Percentiles rank a stretch among this genome's conserved stretches.
phyloP scores from a whole-genome alignment of 768 basidiomycete genomes.

The Auriscalpium microsporum region DNA sequence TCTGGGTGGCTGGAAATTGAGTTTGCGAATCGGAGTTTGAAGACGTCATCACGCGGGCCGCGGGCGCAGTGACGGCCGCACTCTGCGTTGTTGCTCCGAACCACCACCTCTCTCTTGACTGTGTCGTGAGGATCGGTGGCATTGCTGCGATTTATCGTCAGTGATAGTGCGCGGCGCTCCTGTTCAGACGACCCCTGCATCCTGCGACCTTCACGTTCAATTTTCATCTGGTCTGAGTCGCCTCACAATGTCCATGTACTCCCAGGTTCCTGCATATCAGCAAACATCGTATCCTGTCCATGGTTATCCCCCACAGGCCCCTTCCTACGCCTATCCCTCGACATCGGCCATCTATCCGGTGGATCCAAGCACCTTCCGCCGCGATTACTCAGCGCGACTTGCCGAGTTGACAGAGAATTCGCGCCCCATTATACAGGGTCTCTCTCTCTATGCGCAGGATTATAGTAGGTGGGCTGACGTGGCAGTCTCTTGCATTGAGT shows the following conservation, averaged over 20 bases:
- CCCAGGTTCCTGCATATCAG: conserved; percentile 43
- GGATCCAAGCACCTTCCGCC: conserved; percentile 68
- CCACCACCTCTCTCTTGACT: conserved; percentile 14
- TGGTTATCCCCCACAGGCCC: conserved; percentile 28
- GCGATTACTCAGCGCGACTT: conserved; percentile 68
- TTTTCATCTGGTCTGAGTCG: conserved; percentile 8
- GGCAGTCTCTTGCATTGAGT: conserved; percentile 73
- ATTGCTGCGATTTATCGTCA: neutral
- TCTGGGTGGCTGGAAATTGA: conserved; percentile 12
- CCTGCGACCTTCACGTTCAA: conserved; percentile 2
- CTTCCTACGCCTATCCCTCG: conserved; percentile 41
- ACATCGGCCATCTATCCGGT: conserved; percentile 34
- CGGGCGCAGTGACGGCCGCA: neutral
- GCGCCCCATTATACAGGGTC: conserved; percentile 83
- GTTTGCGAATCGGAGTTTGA: conserved; percentile 11
- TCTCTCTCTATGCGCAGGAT: conserved; percentile 91
- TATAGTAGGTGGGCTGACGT: conserved; percentile 70
- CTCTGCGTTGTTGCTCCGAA: conserved; percentile 11
- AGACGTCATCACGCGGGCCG: conserved; percentile 1
- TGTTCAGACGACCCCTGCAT: neutral
- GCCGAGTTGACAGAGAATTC: conserved; percentile 88
- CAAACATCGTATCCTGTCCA: conserved; percentile 28
- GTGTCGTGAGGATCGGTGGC: conserved; percentile 15
- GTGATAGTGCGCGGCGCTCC: neutral
- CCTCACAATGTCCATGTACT: conserved; percentile 51